These are phyloP conservation scores for Sanghuangporus weigelae DNA, from an alignment of 1,284 basidiomycete genomes.

Conservation along the genomic window DNA sequence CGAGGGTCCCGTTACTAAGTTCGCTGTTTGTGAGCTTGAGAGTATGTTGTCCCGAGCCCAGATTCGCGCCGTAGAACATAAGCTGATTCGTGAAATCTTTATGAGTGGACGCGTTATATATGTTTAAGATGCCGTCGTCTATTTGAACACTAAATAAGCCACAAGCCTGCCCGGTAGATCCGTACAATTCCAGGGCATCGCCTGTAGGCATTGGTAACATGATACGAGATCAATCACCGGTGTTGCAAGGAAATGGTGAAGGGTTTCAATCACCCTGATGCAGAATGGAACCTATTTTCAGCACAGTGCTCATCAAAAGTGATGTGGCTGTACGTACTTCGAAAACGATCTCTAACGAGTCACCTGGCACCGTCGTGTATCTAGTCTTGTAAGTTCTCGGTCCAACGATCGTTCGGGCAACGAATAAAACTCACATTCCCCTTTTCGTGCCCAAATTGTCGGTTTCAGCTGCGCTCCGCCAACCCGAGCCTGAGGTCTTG, in stretches of 20 bases:
- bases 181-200: conserved; percentile 34
- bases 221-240: neutral
- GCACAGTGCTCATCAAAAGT: neutral
- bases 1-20: neutral
- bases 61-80: conserved; percentile 33
- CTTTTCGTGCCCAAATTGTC: neutral
- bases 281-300: neutral
- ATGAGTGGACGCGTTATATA: conserved; percentile 29
- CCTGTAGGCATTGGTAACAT: conserved; percentile 23
- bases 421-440: conserved; percentile 8
- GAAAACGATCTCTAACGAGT: conserved; percentile 5
- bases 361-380: conserved; percentile 7
- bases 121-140: conserved; percentile 26
- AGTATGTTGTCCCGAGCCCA: conserved; percentile 21
- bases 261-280: conserved; percentile 17
- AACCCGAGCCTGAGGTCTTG: conserved; percentile 5
- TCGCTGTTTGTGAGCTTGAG: conserved; percentile 7
- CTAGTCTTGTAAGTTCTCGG: neutral
- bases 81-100: conserved; percentile 31
- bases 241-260: conserved; percentile 19
- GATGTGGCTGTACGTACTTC: conserved; percentile 2
- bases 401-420: neutral
- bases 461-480: conserved; percentile 1
- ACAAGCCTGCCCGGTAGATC: conserved; percentile 33
- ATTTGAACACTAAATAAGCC: conserved; percentile 33